These are phyloP conservation scores for Plasmodium falciparum DNA, from an alignment of 169 alveolate genomes.

Conservation along the genomic window DNA sequence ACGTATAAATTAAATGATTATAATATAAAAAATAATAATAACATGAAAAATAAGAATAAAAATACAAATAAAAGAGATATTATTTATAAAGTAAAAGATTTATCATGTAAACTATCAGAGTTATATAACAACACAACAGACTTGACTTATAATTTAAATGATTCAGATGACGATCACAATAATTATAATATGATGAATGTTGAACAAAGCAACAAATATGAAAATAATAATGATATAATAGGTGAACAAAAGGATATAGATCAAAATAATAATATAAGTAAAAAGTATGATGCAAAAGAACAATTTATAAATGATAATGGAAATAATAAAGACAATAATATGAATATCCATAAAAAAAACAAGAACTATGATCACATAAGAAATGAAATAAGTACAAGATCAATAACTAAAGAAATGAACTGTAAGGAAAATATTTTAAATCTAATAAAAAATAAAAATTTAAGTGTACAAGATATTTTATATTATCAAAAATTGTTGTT, in stretches of 20 bases:
- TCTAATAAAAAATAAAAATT: not conserved
- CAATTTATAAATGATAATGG: not conserved
- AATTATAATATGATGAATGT: not conserved
- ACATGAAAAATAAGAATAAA: no score
- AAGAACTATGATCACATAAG: not conserved
- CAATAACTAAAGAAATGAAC: conserved; percentile 8
- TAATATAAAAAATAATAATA: no score
- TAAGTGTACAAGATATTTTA: not conserved
- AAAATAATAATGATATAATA: not conserved
- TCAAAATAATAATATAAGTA: not conserved
- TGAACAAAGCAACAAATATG: not conserved
- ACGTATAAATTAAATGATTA: no score
- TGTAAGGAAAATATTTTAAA: conserved; percentile 1
- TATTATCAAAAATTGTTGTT: not conserved
- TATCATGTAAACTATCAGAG: no score
- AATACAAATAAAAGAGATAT: no score
- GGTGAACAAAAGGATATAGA: not conserved
- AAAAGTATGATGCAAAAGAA: not conserved
- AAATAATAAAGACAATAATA: not conserved
- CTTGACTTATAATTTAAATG: no score
- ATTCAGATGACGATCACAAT: no score
- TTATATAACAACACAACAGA: no score
- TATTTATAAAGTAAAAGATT: no score
- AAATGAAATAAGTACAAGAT: not conserved
- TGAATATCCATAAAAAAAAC: not conserved